phyloP scores from a whole-genome alignment of 108 stramenopile genomes.

The Aurantiochytrium sp. region DNA sequence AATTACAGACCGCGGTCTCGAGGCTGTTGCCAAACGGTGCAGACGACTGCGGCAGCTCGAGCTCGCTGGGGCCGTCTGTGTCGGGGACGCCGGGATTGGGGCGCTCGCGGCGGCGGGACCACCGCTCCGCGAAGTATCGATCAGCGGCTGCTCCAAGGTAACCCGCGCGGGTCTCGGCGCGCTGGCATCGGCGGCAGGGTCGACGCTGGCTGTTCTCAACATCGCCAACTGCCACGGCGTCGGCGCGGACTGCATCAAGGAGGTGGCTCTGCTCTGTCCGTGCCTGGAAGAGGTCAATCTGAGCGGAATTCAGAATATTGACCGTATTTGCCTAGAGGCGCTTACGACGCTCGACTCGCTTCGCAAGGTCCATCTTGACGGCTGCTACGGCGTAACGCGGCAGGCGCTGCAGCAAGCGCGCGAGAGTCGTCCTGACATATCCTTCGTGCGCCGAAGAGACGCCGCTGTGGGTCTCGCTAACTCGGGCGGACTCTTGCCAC shows the following conservation, averaged over 20 bases:
- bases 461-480: neutral
- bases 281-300: neutral
- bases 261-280: neutral
- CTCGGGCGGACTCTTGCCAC: neutral
- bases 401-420: neutral
- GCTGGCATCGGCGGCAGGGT: neutral
- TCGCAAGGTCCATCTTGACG: neutral
- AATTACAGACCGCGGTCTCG: neutral
- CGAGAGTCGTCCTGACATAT: neutral
- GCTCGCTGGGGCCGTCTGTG: neutral
- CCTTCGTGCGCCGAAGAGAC: neutral
- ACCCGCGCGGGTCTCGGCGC: neutral
- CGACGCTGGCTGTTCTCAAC: neutral
- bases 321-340: neutral
- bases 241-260: neutral
- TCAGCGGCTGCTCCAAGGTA: neutral
- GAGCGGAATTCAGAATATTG: neutral
- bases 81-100: neutral
- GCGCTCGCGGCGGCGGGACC: neutral
- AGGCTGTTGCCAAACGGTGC: neutral
- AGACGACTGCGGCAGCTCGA: neutral
- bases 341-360: neutral
- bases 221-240: neutral
- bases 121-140: neutral
- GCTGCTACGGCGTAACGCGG: neutral